Base-by-base conservation (phyloP, 306 rosid species). In the Castanospermum australe region DNA sequence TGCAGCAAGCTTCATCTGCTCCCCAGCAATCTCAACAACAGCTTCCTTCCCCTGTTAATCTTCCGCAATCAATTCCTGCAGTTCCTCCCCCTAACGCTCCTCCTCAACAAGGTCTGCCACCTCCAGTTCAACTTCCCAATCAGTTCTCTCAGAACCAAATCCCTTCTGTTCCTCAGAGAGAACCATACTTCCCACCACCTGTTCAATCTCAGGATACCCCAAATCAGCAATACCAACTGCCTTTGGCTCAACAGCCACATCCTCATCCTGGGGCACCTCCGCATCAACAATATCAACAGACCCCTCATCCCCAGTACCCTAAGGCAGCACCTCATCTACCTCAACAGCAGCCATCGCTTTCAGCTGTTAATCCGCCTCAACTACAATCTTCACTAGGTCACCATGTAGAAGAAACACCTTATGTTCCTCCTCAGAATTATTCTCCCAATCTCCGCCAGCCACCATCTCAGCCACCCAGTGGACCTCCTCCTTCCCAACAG, bases 331-430 rank as follows among this genome's bases (percentile, higher is more conserved):
- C 87, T 48, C 93, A 82, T 77, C 78, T 66, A 14, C 85, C 95
- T 54, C 93, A 85, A 67, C 97, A 75, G 73, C 97, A 84, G 76
- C 89, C 88, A 38, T 68, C 94, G 0, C 84, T 14, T 64, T 22
- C 92, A 32, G 77, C 92, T 14, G 63, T 80, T 66, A 89, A 82
- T 81, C 81, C 81, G 9, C 78, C 91, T 75, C 93, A 87, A 79
- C 75, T 84, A 57, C 93, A 79, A 82, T 75, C 94, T 89, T 41
- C 94, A 6, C 44, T 80, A 11, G 87, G 83, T 67, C 97, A 92
- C 80, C 98, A 84, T 77, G 78, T 82, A 33, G 98, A 94, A 80
- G 96, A 94, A 83, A 48, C 90, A 30, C 83, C 95, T 33, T 92
- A 87, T 63, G 75, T 57, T 82, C 84, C 97, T 82, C 71, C 95